Evolutionary conservation across 495 filamentous ascomycete species (phyloP), one percentile per base, ranked within the genome.

Genomic region (Thozetella sp.): DNA sequence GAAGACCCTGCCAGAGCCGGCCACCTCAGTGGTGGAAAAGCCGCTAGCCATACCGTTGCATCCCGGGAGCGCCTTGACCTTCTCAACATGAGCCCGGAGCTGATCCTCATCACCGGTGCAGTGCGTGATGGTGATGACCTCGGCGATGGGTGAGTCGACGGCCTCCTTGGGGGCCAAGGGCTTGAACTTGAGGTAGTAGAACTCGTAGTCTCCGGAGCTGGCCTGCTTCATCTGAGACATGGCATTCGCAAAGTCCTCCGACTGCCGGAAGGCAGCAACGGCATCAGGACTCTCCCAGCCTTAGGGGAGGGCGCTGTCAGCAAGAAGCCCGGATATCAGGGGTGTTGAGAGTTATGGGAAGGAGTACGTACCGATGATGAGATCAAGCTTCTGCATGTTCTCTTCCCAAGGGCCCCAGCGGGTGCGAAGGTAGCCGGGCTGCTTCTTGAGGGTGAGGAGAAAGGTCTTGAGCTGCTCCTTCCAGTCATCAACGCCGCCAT

Each of bases 181-280:
- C 43, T 48, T 48, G 43, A 48, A 48, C 43, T 48, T 48, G 43
- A 48, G 12, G 43, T 15, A 48, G 43, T 48, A 48, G 43, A n/a
- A 10, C 10, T 13, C 9, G 43, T 10, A 3, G 11, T 48, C 43
- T 10, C 9, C 43, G 4, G 43, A 10, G 3, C 4, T 3, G n/a
- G 20, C 43, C 9, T 9, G 4, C n/a, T 48, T 48, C 43, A 48
- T 48, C 10, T 3, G 10, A 9, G 43, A 10, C 43, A 48, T 48
- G 9, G 43, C 6, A 3, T 13, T n/a, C 10, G 43, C 9, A 48
- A 48, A 48, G 43, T 48, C 43, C 20, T 48, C 9, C 43, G 43
- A 48, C 10, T 4, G 10, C n/a, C n/a, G 43, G 43, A 48, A 48
- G 43, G 6, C n/a, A 9, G 43, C 43, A 19, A 4, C 20, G 43